These are phyloP conservation scores for Fraxinus floribunda DNA, from an alignment of 305 asterid genomes.

Conservation along the genomic window DNA sequence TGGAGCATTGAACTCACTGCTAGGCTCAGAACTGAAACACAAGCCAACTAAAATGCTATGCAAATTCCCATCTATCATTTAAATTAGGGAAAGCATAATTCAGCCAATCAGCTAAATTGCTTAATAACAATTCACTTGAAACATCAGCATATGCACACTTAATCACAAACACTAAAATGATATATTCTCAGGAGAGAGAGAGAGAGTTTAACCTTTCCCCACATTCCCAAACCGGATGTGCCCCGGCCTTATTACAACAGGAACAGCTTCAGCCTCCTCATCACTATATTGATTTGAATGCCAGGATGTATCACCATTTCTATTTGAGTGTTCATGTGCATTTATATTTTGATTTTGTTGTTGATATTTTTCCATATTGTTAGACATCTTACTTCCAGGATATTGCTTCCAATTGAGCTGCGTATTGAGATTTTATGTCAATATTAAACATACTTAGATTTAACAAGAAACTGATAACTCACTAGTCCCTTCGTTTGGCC, in stretches of 20 bases:
- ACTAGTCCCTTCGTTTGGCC: conserved; percentile 82
- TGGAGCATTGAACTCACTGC: conserved; percentile 12
- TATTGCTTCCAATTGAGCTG: conserved; percentile 74
- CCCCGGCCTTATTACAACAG: conserved; percentile 80
- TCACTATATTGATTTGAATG: conserved; percentile 43
- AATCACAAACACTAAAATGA: not conserved
- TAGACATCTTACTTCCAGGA: conserved; percentile 37
- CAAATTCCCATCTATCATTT: conserved; percentile 1
- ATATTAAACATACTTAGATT: conserved; percentile 18
- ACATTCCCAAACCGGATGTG: conserved; percentile 88
- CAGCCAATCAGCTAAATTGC: conserved; percentile 5
- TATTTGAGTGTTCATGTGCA: conserved; percentile 30
- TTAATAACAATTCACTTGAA: not conserved
- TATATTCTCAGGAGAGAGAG: not conserved
- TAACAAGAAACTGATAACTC: conserved; percentile 36
- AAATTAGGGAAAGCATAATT: not conserved
- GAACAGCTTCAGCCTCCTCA: conserved; percentile 65
- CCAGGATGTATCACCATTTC: conserved; percentile 34
- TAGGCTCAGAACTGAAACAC: conserved; percentile 11
- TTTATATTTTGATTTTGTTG: conserved; percentile 30
- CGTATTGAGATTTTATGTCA: conserved; percentile 30
- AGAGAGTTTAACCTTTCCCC: conserved; percentile 58
- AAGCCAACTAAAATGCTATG: conserved; percentile 6
- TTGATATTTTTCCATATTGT: conserved; percentile 37
- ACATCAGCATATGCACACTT: conserved; percentile 4